Conservation (phyloP, 345 rosid species). For the Linum lewisii region DNA sequence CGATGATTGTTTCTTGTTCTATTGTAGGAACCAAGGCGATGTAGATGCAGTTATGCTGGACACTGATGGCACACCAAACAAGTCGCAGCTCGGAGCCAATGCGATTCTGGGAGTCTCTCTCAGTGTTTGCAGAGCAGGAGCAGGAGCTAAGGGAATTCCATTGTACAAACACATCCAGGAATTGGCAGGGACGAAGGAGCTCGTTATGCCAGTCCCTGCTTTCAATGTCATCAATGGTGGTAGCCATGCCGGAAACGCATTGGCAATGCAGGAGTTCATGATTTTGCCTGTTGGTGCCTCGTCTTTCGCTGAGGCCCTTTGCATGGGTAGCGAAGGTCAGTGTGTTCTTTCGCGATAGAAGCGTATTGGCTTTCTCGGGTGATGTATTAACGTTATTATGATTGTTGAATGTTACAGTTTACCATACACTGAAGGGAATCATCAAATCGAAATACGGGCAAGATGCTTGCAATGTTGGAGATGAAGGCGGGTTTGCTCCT, state of each 20-base stretch:
- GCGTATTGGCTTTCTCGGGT: not conserved
- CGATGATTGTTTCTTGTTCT: not conserved
- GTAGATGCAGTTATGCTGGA: constrained; percentile 86
- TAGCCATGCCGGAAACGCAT: constrained; percentile 91
- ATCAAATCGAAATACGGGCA: constrained; percentile 89
- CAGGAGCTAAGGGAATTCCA: constrained; percentile 86
- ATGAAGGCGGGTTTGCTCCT: constrained; percentile 98
- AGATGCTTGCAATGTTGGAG: constrained; percentile 99
- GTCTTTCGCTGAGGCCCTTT: constrained; percentile 78
- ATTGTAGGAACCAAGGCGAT: constrained; percentile 71
- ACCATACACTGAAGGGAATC: constrained; percentile 78
- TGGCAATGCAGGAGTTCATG: constrained; percentile 99
- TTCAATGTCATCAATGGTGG: constrained; percentile 96
- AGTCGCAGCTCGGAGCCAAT: constrained; percentile 84
- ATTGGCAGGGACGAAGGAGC: constrained; percentile 76
- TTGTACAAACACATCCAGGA: constrained; percentile 92
- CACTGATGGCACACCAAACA: constrained; percentile 82
- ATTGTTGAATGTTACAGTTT: constrained; percentile 37
- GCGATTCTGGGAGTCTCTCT: constrained; percentile 92
- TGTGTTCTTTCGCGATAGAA: not conserved
- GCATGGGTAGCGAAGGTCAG: constrained; percentile 97
- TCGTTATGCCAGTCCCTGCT: constrained; percentile 97
- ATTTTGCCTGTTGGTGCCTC: constrained; percentile 83
- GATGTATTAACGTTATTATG: not conserved
- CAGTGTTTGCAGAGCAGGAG: constrained; percentile 92